Conservation (phyloP, 1,284 basidiomycete genomes). For the Psilocybe mexicana region DNA sequence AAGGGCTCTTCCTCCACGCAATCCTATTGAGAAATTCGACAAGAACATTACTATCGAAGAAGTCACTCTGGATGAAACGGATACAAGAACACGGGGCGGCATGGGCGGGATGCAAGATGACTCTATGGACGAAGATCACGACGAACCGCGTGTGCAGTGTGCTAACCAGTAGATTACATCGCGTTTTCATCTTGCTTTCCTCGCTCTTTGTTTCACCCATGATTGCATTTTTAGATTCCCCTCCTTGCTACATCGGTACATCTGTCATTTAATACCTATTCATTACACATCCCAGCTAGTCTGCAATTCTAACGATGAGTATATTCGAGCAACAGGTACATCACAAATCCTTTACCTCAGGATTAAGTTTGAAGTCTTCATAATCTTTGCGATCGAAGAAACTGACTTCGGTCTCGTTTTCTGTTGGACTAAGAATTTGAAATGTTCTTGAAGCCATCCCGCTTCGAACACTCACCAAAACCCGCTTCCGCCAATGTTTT, state of each 20-base stretch:
- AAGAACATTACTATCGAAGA: slow-evolving; percentile 82
- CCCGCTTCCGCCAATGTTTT: slow-evolving; percentile 68
- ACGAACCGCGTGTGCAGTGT: slow-evolving; percentile 80
- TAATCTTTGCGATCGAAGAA: slow-evolving; percentile 83
- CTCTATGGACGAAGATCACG: slow-evolving; percentile 85
- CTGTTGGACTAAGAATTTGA: slow-evolving; percentile 41
- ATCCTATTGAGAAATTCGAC: slow-evolving; percentile 66
- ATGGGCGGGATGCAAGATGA: slow-evolving; percentile 40
- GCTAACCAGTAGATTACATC: slow-evolving; percentile 67
- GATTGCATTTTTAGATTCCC: slow-evolving; percentile 27
- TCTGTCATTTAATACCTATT: slow-evolving; percentile 36
- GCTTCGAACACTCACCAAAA: slow-evolving; percentile 58
- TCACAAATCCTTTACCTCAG: slow-evolving; percentile 53
- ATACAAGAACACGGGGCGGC: slow-evolving; percentile 70
- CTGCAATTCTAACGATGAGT: slow-evolving; percentile 30
- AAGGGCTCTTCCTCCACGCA: slow-evolving; percentile 82
- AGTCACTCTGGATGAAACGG: slow-evolving; percentile 82
- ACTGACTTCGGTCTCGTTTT: slow-evolving; percentile 93
- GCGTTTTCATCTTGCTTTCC: slow-evolving; percentile 11
- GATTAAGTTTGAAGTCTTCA: slow-evolving; percentile 78
- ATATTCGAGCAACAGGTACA: slow-evolving; percentile 9
- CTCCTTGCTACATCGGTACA: slow-evolving; percentile 28
- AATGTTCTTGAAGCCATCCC: neutral
- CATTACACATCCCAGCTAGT: slow-evolving; percentile 50
- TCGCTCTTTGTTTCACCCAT: slow-evolving; percentile 14